phyloP scores from a whole-genome alignment of 164 flowering plant species.

The Pachysandra terminalis region DNA sequence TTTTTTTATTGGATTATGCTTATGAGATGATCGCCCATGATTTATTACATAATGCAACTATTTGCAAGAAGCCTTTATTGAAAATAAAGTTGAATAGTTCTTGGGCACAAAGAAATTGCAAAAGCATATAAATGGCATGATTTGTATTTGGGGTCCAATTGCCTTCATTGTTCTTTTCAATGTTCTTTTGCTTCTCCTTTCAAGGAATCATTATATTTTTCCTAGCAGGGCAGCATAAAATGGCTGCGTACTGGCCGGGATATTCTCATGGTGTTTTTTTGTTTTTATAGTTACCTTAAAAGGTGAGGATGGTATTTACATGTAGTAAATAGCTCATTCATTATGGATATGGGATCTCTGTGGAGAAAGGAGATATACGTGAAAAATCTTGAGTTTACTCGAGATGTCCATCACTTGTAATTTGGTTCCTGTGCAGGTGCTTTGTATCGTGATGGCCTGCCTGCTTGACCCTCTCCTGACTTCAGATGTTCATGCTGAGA shows the following conservation, averaged over 20 bases:
- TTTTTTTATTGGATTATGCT: neutral
- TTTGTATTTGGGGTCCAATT: neutral
- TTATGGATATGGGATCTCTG: conserved; percentile 15
- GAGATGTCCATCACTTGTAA: conserved; percentile 75
- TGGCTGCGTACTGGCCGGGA: conserved; percentile 30
- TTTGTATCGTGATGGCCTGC: conserved; percentile 61
- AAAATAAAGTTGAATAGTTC: neutral
- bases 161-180: conserved; percentile 10
- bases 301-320: conserved; percentile 48
- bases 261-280: conserved; percentile 19
- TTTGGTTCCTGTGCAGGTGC: conserved; percentile 96
- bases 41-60: neutral
- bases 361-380: conserved; percentile 11
- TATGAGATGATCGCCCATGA: neutral
- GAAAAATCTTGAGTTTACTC: conserved; percentile 20
- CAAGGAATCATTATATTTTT: conserved; percentile 47
- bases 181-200: conserved; percentile 17
- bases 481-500: conserved; percentile 70
- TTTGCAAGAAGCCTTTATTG: neutral
- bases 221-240: conserved; percentile 37
- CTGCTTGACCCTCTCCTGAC: conserved; percentile 54
- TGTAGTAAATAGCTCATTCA: conserved; percentile 16
- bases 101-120: neutral
- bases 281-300: conserved; percentile 31
- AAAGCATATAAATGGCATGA: neutral